Percentiles rank a stretch among this genome's conserved stretches.
These are phyloP conservation scores for Aechmea fasciata DNA, from an alignment of 176 grass and related monocot genomes.

Conservation along the genomic window DNA sequence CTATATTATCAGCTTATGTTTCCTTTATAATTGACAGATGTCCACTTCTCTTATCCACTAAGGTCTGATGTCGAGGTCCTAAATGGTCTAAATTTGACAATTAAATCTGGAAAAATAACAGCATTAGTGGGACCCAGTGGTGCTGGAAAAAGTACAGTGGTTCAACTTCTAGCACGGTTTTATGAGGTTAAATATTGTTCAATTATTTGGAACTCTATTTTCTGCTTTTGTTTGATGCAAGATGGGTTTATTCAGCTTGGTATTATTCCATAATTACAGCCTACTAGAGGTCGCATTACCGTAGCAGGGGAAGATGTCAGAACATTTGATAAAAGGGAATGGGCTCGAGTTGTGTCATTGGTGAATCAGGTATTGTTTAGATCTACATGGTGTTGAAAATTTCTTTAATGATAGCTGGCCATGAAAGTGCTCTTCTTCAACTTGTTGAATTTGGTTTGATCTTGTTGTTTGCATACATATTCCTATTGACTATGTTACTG, in stretches of 20 bases:
- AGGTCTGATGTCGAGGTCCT: conserved; percentile 81
- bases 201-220: background rate
- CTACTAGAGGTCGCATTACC: conserved; percentile 75
- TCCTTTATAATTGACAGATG: conserved; percentile 47
- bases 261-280: conserved; percentile 31
- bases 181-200: conserved; percentile 59
- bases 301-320: conserved; percentile 88
- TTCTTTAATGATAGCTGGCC: background rate
- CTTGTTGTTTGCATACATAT: too few relatives aligned
- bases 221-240: background rate
- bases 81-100: conserved; percentile 72
- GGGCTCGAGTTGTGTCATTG: conserved; percentile 75
- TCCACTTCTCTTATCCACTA: conserved; percentile 91
- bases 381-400: background rate
- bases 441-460: too few relatives aligned
- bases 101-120: conserved; percentile 87
- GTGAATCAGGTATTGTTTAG: conserved; percentile 68
- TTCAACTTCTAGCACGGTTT: conserved; percentile 88
- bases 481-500: too few relatives aligned
- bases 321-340: conserved; percentile 96
- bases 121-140: conserved; percentile 94
- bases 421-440: background rate
- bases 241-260: background rate
- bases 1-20: conserved; percentile 8
- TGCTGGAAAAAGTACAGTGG: conserved; percentile 91